Evolutionary conservation across 352 stramenopile genomes (phyloP).

Genomic region (Phytophthora sp.): DNA sequence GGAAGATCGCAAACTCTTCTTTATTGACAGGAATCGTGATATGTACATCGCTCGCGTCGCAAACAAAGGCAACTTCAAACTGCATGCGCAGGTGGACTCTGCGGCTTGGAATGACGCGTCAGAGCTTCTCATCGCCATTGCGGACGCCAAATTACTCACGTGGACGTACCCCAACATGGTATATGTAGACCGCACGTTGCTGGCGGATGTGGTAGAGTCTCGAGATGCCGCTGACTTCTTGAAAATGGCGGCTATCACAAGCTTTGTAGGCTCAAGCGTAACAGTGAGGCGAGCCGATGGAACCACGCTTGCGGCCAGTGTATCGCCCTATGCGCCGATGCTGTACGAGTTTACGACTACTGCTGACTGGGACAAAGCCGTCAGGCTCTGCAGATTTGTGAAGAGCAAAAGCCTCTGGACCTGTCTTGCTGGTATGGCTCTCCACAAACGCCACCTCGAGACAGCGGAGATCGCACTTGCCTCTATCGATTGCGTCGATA

Average conservation of each 20-base stretch:
- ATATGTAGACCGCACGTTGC: slow-evolving; percentile 91
- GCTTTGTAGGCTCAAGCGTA: slow-evolving; percentile 87
- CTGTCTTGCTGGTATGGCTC: slow-evolving; percentile 89
- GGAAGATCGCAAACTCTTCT: slow-evolving; percentile 85
- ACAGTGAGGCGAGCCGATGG: slow-evolving; percentile 89
- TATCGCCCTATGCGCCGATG: slow-evolving; percentile 84
- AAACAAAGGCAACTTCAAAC: slow-evolving; percentile 76
- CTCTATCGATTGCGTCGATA: slow-evolving; percentile 92
- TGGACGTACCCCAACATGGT: slow-evolving; percentile 93
- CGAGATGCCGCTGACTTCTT: slow-evolving; percentile 84
- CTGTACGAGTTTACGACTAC: slow-evolving; percentile 86
- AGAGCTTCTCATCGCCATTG: slow-evolving; percentile 89
- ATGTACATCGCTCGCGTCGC: slow-evolving; percentile 77
- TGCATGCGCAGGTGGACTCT: slow-evolving; percentile 92
- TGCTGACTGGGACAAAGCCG: slow-evolving; percentile 91
- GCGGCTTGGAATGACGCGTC: slow-evolving; percentile 89
- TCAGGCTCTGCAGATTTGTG: slow-evolving; percentile 92
- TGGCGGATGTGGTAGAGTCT: slow-evolving; percentile 77
- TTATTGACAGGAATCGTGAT: slow-evolving; percentile 91
- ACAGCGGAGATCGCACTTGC: slow-evolving; percentile 93
- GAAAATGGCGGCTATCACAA: slow-evolving; percentile 86
- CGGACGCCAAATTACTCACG: slow-evolving; percentile 88
- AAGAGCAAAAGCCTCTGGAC: slow-evolving; percentile 92
- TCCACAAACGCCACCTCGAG: slow-evolving; percentile 89
- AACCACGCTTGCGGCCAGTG: slow-evolving; percentile 77